A percentile compares a stretch with the other conserved stretches of the same genome.
Conservation (phyloP, 257 asterid species). For the Avicennia marina region DNA sequence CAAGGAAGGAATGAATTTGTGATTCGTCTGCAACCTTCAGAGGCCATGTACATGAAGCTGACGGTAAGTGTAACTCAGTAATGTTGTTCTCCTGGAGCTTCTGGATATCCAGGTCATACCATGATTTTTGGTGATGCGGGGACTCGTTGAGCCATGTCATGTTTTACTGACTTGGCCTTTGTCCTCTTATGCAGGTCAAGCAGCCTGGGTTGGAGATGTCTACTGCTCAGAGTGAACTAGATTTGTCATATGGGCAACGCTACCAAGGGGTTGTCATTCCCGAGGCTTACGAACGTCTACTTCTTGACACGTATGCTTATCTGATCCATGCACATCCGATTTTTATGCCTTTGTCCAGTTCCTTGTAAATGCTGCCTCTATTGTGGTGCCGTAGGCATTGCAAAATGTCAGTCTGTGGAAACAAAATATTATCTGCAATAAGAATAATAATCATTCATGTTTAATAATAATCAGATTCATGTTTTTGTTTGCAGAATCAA, state of each 20-base stretch:
- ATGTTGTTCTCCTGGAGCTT: too few species aligned
- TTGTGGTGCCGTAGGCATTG: too few species aligned
- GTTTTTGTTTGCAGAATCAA: constrained; percentile 50
- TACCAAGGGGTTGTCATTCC: constrained; percentile 85
- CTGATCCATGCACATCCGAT: background rate
- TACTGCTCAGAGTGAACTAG: constrained; percentile 91
- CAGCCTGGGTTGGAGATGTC: constrained; percentile 95
- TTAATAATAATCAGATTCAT: background rate
- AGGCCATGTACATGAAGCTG: constrained; percentile 97
- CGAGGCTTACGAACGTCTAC: constrained; percentile 96
- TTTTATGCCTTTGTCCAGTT: too few species aligned
- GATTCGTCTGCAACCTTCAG: constrained; percentile 93
- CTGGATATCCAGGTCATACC: too few species aligned
- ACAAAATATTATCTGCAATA: too few species aligned
- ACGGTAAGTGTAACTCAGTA: constrained; percentile 42
- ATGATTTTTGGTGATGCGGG: too few species aligned
- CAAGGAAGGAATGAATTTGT: constrained; percentile 96
- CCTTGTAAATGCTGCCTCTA: too few species aligned
- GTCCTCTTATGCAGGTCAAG: constrained; percentile 62
- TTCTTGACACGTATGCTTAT: constrained; percentile 83
- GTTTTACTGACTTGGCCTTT: too few species aligned
- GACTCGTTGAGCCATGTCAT: background rate
- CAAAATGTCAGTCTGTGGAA: too few species aligned
- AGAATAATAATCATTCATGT: background rate
- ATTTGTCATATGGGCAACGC: constrained; percentile 82